Evolutionary conservation across 352 stramenopile genomes (phyloP).

Genomic region (Pythium grandisporangium): DNA sequence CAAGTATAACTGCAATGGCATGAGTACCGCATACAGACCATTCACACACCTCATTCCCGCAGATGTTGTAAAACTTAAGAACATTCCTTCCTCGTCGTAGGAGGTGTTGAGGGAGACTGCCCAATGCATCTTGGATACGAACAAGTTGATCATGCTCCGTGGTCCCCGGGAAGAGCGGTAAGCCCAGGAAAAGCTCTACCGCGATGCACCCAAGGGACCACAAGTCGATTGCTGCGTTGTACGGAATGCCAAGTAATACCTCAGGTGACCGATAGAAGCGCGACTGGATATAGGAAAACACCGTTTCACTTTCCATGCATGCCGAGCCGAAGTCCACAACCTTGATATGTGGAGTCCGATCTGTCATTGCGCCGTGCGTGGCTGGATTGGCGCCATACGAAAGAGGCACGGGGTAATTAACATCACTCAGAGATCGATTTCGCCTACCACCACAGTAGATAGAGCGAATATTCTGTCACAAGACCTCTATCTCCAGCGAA

Average conservation of each 20-base stretch:
- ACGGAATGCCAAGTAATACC: constrained; percentile 48
- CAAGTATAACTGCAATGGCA: too few species aligned
- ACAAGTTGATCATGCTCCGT: constrained; percentile 94
- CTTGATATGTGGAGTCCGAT: constrained; percentile 46
- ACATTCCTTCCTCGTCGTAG: constrained; percentile 25
- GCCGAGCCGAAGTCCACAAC: constrained; percentile 96
- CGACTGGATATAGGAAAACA: constrained; percentile 96
- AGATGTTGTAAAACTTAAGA: constrained; percentile 36
- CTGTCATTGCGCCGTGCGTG: background rate
- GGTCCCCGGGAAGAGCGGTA: constrained; percentile 91
- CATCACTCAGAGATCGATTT: constrained; percentile 49
- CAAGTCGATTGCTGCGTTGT: constrained; percentile 44
- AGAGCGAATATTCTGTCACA: too few species aligned
- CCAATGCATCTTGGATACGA: constrained; percentile 84
- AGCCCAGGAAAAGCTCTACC: constrained; percentile 91
- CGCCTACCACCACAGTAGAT: too few species aligned
- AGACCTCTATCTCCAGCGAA: too few species aligned
- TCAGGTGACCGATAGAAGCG: constrained; percentile 89
- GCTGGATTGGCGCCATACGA: background rate
- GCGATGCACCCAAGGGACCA: constrained; percentile 60
- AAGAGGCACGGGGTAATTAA: constrained; percentile 6
- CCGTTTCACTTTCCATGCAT: constrained; percentile 67
- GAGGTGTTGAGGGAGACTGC: constrained; percentile 27
- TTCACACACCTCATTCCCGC: background rate
- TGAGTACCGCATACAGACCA: too few species aligned